phyloP scores from a whole-genome alignment of 495 filamentous ascomycete species.

The Podospora pseudoanserina region DNA sequence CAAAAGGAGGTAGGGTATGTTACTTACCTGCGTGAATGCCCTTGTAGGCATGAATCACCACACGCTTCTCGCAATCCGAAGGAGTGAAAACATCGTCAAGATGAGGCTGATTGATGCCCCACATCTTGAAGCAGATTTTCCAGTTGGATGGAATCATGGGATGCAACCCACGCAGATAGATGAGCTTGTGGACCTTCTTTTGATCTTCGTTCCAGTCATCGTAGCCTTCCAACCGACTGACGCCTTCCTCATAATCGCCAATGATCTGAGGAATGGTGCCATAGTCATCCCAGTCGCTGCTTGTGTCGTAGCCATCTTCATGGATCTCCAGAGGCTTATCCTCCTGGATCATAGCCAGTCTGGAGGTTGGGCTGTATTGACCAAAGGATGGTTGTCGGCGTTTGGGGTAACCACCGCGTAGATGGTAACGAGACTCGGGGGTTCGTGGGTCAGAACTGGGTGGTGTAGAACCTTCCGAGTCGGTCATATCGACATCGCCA shows the following conservation, averaged over 20 bases:
- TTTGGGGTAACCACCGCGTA: neutral
- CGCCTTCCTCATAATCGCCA: constrained; percentile 19
- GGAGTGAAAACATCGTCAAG: constrained; percentile 29
- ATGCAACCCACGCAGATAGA: constrained; percentile 31
- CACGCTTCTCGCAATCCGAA: constrained; percentile 23
- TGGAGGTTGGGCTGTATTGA: neutral
- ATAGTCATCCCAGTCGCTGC: constrained; percentile 32
- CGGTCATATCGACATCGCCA: neutral
- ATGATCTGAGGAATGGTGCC: constrained; percentile 18
- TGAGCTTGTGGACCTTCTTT: constrained; percentile 28
- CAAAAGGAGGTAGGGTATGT: neutral
- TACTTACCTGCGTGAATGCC: constrained; percentile 28
- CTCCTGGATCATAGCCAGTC: neutral
- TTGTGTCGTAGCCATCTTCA: constrained; percentile 17
- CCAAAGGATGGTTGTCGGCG: neutral
- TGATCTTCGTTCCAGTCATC: constrained; percentile 30
- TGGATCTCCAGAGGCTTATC: neutral
- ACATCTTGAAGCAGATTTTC: constrained; percentile 30
- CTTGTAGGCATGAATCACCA: constrained; percentile 25
- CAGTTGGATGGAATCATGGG: constrained; percentile 34
- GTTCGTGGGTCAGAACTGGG: neutral
- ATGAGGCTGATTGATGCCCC: constrained; percentile 27
- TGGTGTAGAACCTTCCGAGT: neutral
- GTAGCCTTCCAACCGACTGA: constrained; percentile 24
- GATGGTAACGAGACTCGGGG: neutral